Base-by-base conservation (phyloP, 345 rosid species). In the Eucalyptus caleyi region DNA sequence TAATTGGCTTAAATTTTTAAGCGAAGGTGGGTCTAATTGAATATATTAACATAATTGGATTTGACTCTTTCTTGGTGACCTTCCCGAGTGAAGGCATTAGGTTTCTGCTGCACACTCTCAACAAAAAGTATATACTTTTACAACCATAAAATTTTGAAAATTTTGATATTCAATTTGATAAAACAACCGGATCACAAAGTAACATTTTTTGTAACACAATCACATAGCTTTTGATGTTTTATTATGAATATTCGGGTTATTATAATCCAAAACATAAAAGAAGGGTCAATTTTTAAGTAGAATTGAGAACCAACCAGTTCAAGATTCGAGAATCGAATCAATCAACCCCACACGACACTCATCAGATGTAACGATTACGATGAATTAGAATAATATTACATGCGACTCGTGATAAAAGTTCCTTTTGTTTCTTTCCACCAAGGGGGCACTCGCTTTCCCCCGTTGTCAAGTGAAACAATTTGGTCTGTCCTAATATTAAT, bases 1-100 rank as follows among this genome's bases (percentile, higher is more conserved):
- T 50, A 16, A 16, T 51, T 51, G 8, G 2, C 23, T 53, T 53
- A 19, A 53, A 53, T 4, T 53, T 53, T 53, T 19, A 19, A 53
- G 24, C 23, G 0, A 53, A 8, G 0, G 1, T 21, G 2, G 1
- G 2, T 8, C 26, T 0, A 19, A 53, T 0, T 53, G 4, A 21
- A 53, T 53, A 53, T 53, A 53, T 53, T 8, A 2, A 53, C 1
- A 21, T 1, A 0, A 2, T 53, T 0, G 11, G 1, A 53, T 53
- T 53, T 53, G 26, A 53, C 5, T 53, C 26, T 2, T 51, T 51
- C 9, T 53, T 53, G 5, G 11, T 53, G 26, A 53, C 26, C 11
- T 53, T 2, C 11, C 1, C 26, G 9, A 53, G 59, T 53, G 11
- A 53, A 53, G 59, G 59, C 2, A 53, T 53, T 0, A 2, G 5